These are phyloP conservation scores for Diphasiastrum complanatum DNA, from an alignment of 83 land plant species.

Conservation along the genomic window DNA sequence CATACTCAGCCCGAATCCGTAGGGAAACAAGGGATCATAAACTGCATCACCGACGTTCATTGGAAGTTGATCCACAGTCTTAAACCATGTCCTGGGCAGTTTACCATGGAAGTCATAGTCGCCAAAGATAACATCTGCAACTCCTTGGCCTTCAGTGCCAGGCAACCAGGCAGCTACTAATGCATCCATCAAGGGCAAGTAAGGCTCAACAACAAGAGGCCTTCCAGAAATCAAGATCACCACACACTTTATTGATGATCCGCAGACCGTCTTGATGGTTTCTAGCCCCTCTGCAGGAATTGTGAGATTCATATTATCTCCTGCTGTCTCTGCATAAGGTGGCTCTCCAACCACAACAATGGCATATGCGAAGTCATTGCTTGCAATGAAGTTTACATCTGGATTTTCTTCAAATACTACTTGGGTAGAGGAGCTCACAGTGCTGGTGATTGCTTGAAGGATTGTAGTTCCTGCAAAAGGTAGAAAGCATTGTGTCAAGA, in stretches of 20 bases:
- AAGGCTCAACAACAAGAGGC: slow-evolving; percentile 58
- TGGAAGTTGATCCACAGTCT: slow-evolving; percentile 55
- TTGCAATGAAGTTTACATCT: slow-evolving; percentile 18
- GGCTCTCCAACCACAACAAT: slow-evolving; percentile 67
- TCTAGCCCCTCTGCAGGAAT: slow-evolving; percentile 45
- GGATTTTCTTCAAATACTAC: slow-evolving; percentile 47
- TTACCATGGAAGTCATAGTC: slow-evolving; percentile 56
- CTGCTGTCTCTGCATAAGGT: slow-evolving; percentile 58
- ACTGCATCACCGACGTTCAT: slow-evolving; percentile 38
- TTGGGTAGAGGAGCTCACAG: slow-evolving; percentile 39
- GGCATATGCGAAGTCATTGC: slow-evolving; percentile 44
- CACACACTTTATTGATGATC: slow-evolving; percentile 47
- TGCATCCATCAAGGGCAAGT: slow-evolving; percentile 51
- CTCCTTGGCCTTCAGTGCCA: slow-evolving; percentile 69
- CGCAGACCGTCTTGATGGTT: slow-evolving; percentile 40
- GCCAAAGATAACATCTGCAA: slow-evolving; percentile 76
- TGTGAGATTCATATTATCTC: slow-evolving; percentile 55
- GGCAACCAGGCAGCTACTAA: slow-evolving; percentile 86
- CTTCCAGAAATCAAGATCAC: slow-evolving; percentile 67
- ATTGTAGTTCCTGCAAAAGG: slow-evolving; percentile 66
- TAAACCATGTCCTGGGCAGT: slow-evolving; percentile 73
- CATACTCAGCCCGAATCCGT: slow-evolving; percentile 67
- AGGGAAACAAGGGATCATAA: slow-evolving; percentile 69
- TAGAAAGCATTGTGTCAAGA: too few relatives aligned
- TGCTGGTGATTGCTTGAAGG: slow-evolving; percentile 36